Base-by-base conservation (phyloP, 1,139 yeast species). In the Wickerhamomyces sp. region DNA sequence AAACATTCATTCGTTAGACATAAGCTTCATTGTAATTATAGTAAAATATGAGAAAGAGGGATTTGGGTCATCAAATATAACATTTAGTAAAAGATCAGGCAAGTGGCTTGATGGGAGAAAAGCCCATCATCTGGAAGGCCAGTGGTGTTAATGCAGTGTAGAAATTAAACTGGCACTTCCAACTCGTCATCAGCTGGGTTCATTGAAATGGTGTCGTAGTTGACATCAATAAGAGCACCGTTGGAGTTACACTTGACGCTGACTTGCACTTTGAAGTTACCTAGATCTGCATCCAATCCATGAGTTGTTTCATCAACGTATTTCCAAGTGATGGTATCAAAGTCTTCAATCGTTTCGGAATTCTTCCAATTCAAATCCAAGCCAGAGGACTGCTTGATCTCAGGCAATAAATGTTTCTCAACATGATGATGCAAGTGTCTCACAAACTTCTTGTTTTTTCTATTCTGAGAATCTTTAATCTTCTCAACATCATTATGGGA, bases 401-500 rank as follows among this genome's bases (percentile, higher is more conserved):
- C 89, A 44, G 72, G 69, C 57, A 82, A 64, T 54, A 82, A 64
- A 57, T 81, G 89, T 52, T 79, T 79, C 52, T 78, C 75, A 37
- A 82, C 68, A 51, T 82, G 91, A 58, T 82, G 89, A 54, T 79
- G 82, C 58, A 82, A 68, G 54, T 81, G 81, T 56, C 91, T 72
- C 48, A 75, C 78, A 55, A 80, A 82, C 60, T 81, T 81, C 49
- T 77, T 73, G 39, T 81, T 77, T 54, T 80, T 77, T 40, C 80
- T 76, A 61, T 81, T 82, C 66, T 73, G 75, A 34, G 85, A 77
- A 32, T 83, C 82, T 57, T 81, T 80, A 41, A 82, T 74, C 58
- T 78, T 80, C 39, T 82, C 91, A 39, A 78, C 73, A 54, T 81
- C 78, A 40, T 79, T 75, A 47, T 78, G 85, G 44, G 81, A 72